Evolutionary conservation across 1,284 basidiomycete genomes (phyloP), one percentile per base, ranked within the genome.

Genomic region (Boletus mariae): DNA sequence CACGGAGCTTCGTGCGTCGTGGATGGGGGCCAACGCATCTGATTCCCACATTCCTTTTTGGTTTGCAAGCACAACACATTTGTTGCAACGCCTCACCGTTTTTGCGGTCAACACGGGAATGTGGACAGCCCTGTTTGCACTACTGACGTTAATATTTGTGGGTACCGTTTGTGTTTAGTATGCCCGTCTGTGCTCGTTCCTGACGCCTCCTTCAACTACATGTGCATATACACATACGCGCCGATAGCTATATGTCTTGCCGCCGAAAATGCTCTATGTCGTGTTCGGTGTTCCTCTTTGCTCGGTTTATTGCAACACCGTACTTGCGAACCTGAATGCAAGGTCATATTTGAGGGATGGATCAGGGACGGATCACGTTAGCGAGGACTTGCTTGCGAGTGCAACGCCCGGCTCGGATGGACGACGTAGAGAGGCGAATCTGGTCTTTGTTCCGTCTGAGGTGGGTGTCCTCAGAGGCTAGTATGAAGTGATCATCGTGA

Each of bases 311-410:
- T 56, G 50, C 26, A 59, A 56, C 32, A 59, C 49, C 4, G 23
- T 61, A 15, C 52, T 61, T 11, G 57, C 55, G 46, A 60, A 60
- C 35, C 17, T 59, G 29, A 59, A 59, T 31, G 12, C 17, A 0
- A 50, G 59, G 47, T 11, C 5, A 8, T 62, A 61, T 32, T 17
- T 37, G 35, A 37, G 11, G n/a, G 11, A 37, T 15, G 12, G 20
- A 20, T 20, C 20, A 20, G 20, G 20, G 20, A 20, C 20, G 20
- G 20, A 20, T 20, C 2, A 20, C 20, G 20, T 20, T 20, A 20
- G 20, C 20, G 20, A 20, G 20, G 20, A 20, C 20, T 20, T 20
- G 20, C 20, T 20, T 20, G 20, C 20, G 20, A 20, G 20, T 20
- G 20, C 20, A 20, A 20, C 20, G 20, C 20, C 20, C 20, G 20